Base-by-base conservation (phyloP, 305 asterid genomes). In the Rubia peregrina region DNA sequence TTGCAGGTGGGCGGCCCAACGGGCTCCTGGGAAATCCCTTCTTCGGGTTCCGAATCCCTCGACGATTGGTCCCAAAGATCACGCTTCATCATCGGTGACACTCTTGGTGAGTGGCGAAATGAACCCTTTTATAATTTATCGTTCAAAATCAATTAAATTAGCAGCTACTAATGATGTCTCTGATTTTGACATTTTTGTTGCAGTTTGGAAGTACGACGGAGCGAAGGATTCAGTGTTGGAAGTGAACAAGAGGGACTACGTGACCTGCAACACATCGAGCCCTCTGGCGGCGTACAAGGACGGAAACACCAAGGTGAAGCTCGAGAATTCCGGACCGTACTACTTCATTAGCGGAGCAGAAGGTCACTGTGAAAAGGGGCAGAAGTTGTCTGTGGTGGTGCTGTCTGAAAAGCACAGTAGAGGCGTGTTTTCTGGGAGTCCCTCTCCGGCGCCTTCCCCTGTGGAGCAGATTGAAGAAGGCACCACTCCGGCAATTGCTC, bases 331-430 rank as follows among this genome's bases (percentile, higher is more conserved):
- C 1, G 96, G 97, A 6, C 90, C 93, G 3, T 74, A 80, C 81
- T 83, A 88, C 38, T 91, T 88, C 81, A 89, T 89, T 51, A 91
- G 97, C 63, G 96, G 97, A n/a, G 87, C 80, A 1, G 55, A 77
- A 26, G 90, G 87, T 2, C 85, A 83, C 69, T 89, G 97, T 81
- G 80, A 76, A 24, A 85, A 83, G 71, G 96, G 95, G 0, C 90
- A 91, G 86, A 91, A 91, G 80, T 0, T 89, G 76, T 76, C 86
- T 33, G 86, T 89, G 10, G 90, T 90, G 69, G 90, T 89, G 7
- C 69, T 91, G 9, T 85, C 97, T 6, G 87, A 79, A 68, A 85
- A 30, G 76, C 87, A 78, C 78, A 71, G 48, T 61, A 77, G 57
- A 65, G 73, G 33, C 42, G 59, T 51, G 24, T 49, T 57, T 41